Conservation (phyloP, 176 grass and related monocot species). For the Oryza rufipogon region DNA sequence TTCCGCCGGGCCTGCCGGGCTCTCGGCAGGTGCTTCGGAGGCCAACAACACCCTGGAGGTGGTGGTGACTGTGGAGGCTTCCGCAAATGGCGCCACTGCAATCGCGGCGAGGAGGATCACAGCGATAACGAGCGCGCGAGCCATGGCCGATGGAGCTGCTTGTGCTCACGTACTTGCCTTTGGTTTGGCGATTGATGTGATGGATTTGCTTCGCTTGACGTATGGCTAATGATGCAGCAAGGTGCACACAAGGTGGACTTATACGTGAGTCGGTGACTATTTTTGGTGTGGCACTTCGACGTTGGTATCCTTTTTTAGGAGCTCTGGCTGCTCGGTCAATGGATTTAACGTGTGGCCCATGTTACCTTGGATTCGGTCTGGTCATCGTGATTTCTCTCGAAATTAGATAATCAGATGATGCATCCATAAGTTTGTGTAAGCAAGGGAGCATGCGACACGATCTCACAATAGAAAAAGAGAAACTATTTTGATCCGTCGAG, state of each 20-base stretch:
- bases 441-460: too few species aligned
- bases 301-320: not conserved
- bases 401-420: too few species aligned
- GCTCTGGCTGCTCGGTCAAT: not conserved
- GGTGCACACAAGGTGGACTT: not conserved
- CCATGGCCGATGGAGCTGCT: not conserved
- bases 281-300: not conserved
- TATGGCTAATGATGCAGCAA: not conserved
- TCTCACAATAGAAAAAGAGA: too few species aligned
- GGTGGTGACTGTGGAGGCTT: not conserved
- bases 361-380: not conserved
- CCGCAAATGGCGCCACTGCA: constrained; percentile 5
- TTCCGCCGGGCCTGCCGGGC: not conserved
- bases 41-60: not conserved
- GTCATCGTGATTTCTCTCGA: too few species aligned
- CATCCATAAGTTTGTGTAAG: too few species aligned
- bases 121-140: constrained; percentile 10
- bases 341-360: not conserved
- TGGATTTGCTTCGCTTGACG: not conserved
- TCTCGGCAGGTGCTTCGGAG: not conserved
- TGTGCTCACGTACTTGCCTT: not conserved
- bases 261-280: not conserved
- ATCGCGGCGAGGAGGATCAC: constrained; percentile 29
- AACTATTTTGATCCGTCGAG: too few species aligned
- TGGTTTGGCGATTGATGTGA: too few species aligned